These are phyloP conservation scores for Xylaria sp. DNA, from an alignment of 2,329 filamentous ascomycete genomes.

Conservation along the genomic window DNA sequence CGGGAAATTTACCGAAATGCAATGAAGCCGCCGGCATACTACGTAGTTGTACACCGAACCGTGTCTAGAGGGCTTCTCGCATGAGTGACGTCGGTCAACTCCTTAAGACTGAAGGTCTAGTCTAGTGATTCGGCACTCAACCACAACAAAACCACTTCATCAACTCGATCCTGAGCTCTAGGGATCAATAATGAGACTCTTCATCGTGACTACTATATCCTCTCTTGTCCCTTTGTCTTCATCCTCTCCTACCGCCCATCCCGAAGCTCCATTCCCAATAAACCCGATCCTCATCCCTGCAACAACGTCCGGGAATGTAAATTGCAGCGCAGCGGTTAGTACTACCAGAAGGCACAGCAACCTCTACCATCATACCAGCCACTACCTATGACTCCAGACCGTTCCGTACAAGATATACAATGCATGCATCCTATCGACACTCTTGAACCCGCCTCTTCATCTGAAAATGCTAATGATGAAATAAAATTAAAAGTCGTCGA, in stretches of 20 bases:
- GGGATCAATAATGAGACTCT: not conserved
- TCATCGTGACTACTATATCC: not conserved
- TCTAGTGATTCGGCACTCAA: not conserved
- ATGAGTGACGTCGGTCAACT: not conserved
- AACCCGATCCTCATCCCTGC: conserved; percentile 1
- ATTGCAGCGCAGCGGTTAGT: conserved; percentile 25
- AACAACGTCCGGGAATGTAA: conserved; percentile 16
- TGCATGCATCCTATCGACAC: not conserved
- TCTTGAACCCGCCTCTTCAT: not conserved
- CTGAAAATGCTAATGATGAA: not conserved
- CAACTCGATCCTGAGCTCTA: not conserved
- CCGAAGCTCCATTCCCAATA: not conserved
- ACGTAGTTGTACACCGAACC: not conserved
- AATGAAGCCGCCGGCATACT: not conserved
- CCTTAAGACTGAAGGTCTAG: not conserved
- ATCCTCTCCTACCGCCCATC: not conserved
- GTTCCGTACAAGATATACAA: not conserved
- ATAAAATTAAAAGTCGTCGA: conserved; percentile 8
- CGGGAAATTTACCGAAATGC: not conserved
- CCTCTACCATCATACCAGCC: not conserved
- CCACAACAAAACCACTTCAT: not conserved
- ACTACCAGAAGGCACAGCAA: not conserved
- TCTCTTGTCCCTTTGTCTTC: not conserved
- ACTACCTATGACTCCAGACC: not conserved
- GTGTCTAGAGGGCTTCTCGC: not conserved